Conservation (phyloP, 148 eudicot species). For the Chenopodium berlandieri region DNA sequence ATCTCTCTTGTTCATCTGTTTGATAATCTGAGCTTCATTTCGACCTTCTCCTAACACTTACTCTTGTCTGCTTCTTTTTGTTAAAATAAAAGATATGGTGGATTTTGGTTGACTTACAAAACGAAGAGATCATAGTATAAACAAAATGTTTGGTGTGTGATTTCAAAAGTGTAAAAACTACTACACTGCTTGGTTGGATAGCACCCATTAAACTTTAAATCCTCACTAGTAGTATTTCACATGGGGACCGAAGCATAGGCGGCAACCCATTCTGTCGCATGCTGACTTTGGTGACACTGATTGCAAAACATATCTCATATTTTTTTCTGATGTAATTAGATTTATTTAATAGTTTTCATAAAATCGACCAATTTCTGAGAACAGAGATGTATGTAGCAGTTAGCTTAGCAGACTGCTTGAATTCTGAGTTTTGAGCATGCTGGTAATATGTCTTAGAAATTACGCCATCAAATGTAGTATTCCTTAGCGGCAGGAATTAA, state of each 20-base stretch:
- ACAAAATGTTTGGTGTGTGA: constrained; percentile 1
- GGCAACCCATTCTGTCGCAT: constrained; percentile 22
- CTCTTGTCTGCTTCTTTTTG: not conserved
- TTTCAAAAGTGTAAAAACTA: not conserved
- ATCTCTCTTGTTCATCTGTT: not conserved
- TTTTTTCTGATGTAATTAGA: not conserved
- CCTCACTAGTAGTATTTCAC: not conserved
- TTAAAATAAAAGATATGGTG: not conserved
- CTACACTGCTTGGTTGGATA: constrained; percentile 23
- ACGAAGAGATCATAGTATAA: not conserved
- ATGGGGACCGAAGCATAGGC: constrained; percentile 12
- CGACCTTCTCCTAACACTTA: not conserved
- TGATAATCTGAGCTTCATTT: not conserved
- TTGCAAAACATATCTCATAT: not conserved
- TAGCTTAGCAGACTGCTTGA: not conserved
- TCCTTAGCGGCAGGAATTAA: not conserved
- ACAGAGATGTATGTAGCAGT: not conserved
- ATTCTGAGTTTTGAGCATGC: not conserved
- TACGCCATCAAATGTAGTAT: too few species aligned
- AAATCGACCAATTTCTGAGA: not conserved
- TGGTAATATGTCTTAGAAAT: not conserved
- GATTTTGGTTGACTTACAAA: constrained; percentile 10
- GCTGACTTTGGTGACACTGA: constrained; percentile 12
- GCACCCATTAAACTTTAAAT: constrained; percentile 26
- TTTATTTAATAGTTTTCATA: not conserved